phyloP scores from a whole-genome alignment of 2,329 filamentous ascomycete species.

The Penicillium sumatraense region DNA sequence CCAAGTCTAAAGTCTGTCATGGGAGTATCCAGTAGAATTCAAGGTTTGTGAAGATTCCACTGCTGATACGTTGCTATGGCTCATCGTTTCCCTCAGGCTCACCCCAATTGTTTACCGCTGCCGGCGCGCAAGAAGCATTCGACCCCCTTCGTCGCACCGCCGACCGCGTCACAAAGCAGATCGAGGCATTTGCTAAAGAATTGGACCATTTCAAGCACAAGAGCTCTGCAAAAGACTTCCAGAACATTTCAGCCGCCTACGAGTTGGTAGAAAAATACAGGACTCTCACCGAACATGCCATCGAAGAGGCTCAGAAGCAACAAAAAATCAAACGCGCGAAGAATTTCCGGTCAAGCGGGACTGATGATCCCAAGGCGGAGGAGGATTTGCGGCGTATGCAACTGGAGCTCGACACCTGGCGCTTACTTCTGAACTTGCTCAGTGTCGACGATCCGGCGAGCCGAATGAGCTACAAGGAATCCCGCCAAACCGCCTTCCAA shows the following conservation, averaged over 20 bases:
- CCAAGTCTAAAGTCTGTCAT: conserved; percentile 21
- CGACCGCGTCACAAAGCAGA: conserved; percentile 75
- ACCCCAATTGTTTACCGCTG: conserved; percentile 47
- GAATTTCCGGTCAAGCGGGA: conserved; percentile 33
- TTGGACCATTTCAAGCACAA: conserved; percentile 74
- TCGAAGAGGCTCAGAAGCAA: conserved; percentile 47
- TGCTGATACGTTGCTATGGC: conserved; percentile 1
- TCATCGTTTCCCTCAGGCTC: conserved; percentile 25
- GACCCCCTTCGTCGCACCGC: conserved; percentile 67
- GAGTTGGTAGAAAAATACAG: conserved; percentile 69
- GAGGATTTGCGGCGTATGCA: conserved; percentile 65
- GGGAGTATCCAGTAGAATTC: conserved; percentile 10
- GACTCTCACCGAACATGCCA: conserved; percentile 58
- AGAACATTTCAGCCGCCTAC: conserved; percentile 67
- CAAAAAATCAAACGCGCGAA: conserved; percentile 46
- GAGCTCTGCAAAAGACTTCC: conserved; percentile 55
- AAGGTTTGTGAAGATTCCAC: conserved; percentile 15
- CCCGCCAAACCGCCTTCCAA: conserved; percentile 46
- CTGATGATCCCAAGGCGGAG: conserved; percentile 30
- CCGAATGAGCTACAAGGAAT: conserved; percentile 41
- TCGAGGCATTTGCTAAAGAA: conserved; percentile 82
- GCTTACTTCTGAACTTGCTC: conserved; percentile 76
- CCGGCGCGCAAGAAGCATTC: conserved; percentile 56
- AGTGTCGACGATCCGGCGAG: conserved; percentile 67
- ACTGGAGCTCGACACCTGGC: conserved; percentile 88